Conservation (phyloP, 202 grass and related monocot species). For the Saccharum hybrid region DNA sequence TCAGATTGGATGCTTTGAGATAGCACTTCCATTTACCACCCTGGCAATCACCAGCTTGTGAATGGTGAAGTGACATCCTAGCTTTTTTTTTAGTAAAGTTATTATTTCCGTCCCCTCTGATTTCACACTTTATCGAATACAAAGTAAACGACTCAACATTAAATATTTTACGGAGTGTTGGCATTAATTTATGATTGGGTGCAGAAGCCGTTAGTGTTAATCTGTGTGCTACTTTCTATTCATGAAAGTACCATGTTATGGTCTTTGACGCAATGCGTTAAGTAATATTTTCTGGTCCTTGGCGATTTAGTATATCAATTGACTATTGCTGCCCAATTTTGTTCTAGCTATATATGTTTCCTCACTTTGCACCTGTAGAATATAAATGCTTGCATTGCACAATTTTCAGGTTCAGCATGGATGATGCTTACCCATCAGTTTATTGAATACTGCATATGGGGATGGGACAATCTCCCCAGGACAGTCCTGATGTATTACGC, state of each 20-base stretch:
- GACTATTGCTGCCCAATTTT: neutral
- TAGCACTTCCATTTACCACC: conserved; percentile 19
- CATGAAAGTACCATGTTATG: neutral
- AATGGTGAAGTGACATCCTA: conserved; percentile 14
- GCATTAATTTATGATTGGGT: neutral
- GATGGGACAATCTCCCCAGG: conserved; percentile 97
- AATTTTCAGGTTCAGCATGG: conserved; percentile 93
- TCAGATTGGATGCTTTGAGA: conserved; percentile 8
- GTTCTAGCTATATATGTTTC: neutral
- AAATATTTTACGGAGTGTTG: conserved; percentile 19
- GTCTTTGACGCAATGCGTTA: neutral
- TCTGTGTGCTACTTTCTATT: neutral
- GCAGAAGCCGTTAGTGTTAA: neutral
- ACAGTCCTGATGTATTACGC: conserved; percentile 98
- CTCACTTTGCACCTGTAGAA: conserved; percentile 20
- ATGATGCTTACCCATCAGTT: conserved; percentile 91
- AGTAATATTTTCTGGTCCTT: neutral
- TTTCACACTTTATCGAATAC: conserved; percentile 7
- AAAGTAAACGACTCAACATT: neutral
- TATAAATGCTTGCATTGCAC: conserved; percentile 33
- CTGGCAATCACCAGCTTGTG: neutral
- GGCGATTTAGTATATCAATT: neutral
- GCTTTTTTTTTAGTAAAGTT: neutral
- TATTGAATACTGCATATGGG: conserved; percentile 97
- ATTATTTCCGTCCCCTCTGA: neutral